Evolutionary conservation across 345 rosid species (phyloP).

Genomic region (Chamaenerion angustifolium): DNA sequence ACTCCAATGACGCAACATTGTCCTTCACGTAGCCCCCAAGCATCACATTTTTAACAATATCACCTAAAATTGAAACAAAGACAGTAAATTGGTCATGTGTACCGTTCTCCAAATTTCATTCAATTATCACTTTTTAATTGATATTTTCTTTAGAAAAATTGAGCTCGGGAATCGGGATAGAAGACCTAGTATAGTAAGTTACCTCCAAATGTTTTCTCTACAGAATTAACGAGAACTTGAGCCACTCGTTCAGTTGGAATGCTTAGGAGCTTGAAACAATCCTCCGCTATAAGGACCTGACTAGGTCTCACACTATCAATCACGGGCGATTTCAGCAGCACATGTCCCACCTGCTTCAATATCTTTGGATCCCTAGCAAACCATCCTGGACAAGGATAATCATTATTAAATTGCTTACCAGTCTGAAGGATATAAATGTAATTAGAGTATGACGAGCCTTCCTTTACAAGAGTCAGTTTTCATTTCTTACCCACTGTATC

Average conservation of each 20-base stretch:
- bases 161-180: too few relatives aligned
- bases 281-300: slow-evolving; percentile 48
- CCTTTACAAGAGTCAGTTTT: neutral
- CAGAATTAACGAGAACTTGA: slow-evolving; percentile 36
- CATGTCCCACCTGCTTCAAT: slow-evolving; percentile 48
- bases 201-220: slow-evolving; percentile 58
- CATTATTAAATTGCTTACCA: neutral
- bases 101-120: neutral
- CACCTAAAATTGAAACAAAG: slow-evolving; percentile 23
- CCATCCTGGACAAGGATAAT: slow-evolving; percentile 47
- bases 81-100: too few relatives aligned
- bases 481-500: slow-evolving; percentile 72
- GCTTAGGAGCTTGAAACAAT: slow-evolving; percentile 56
- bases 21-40: slow-evolving; percentile 57
- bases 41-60: slow-evolving; percentile 26
- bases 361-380: slow-evolving; percentile 65
- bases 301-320: slow-evolving; percentile 21
- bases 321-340: slow-evolving; percentile 38
- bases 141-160: too few relatives aligned
- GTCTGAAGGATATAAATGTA: too few relatives aligned
- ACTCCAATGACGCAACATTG: slow-evolving; percentile 51
- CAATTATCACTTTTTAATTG: too few relatives aligned
- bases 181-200: slow-evolving; percentile 12
- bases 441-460: too few relatives aligned
- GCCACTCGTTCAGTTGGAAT: slow-evolving; percentile 36